A percentile compares a stretch with the other conserved stretches of the same genome.
These are phyloP conservation scores for Stagonosporopsis tanaceti DNA, from an alignment of 2,329 filamentous ascomycete species.

Conservation along the genomic window DNA sequence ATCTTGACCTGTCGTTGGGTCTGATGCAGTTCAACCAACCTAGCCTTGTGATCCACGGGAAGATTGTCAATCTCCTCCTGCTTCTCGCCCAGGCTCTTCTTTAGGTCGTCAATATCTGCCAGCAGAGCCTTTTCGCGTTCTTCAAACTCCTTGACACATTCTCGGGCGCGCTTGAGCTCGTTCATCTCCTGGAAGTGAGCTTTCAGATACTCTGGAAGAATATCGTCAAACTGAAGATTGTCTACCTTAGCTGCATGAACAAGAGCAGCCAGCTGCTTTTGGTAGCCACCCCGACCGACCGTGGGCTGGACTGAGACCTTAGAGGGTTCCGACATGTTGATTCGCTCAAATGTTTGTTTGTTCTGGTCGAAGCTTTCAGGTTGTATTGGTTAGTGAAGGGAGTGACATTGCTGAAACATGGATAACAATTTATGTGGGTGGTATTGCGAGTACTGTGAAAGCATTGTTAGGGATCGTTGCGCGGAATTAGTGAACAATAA, in stretches of 20 bases:
- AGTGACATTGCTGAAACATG: neutral
- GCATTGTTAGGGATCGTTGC: neutral
- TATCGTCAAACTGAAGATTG: constrained; percentile 25
- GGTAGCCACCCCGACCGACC: constrained; percentile 23
- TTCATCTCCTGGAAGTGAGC: constrained; percentile 18
- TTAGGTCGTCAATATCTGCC: constrained; percentile 14
- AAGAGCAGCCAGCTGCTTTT: constrained; percentile 25
- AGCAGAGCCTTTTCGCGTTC: constrained; percentile 20
- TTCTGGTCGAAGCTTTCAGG: neutral
- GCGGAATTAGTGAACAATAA: neutral
- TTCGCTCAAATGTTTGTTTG: neutral
- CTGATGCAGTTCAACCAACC: constrained; percentile 30
- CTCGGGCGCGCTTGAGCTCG: constrained; percentile 26
- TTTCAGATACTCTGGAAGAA: constrained; percentile 24
- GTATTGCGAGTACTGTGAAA: neutral
- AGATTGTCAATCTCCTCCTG: constrained; percentile 25
- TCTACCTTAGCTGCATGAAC: constrained; percentile 21
- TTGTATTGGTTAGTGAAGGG: neutral
- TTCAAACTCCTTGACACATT: constrained; percentile 28
- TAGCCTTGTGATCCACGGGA: constrained; percentile 23
- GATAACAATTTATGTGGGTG: neutral
- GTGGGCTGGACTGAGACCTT: constrained; percentile 2
- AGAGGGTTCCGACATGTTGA: neutral
- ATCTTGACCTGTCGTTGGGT: constrained; percentile 19
- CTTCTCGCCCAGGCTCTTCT: constrained; percentile 22